These are phyloP conservation scores for Oemleria cerasiformis DNA, from an alignment of 306 rosid genomes.

Conservation along the genomic window DNA sequence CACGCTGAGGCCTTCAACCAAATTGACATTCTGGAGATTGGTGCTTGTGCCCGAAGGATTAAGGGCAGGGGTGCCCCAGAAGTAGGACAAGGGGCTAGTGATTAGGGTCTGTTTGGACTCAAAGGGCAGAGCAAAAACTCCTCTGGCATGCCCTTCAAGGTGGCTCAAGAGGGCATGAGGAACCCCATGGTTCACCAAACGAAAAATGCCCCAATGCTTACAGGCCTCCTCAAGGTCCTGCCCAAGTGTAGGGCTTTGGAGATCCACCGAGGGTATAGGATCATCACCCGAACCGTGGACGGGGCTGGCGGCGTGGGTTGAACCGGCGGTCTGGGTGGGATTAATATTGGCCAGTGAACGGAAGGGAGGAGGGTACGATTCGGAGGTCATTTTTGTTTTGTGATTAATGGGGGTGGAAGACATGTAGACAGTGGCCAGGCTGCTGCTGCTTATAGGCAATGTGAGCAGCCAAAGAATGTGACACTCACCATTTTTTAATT, in stretches of 20 bases:
- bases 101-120: slow-evolving; percentile 46
- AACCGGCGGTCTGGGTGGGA: background rate
- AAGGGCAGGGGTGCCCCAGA: slow-evolving; percentile 75
- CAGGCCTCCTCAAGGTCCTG: slow-evolving; percentile 47
- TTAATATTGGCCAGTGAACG: slow-evolving; percentile 3
- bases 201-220: slow-evolving; percentile 61
- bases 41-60: slow-evolving; percentile 21
- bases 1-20: slow-evolving; percentile 61
- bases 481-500: background rate
- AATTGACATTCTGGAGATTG: slow-evolving; percentile 33
- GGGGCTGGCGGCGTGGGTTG: background rate
- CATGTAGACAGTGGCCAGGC: background rate
- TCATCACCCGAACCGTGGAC: slow-evolving; percentile 19
- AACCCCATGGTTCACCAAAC: slow-evolving; percentile 69
- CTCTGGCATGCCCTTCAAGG: slow-evolving; percentile 32
- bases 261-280: slow-evolving; percentile 52
- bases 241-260: slow-evolving; percentile 23
- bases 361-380: slow-evolving; percentile 54
- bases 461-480: background rate
- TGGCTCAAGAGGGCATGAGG: slow-evolving; percentile 48
- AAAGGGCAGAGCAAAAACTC: slow-evolving; percentile 43
- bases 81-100: slow-evolving; percentile 42
- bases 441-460: background rate
- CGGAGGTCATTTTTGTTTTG: slow-evolving; percentile 9
- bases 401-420: background rate